These are phyloP conservation scores for Globisporangium uncinulatum DNA, from an alignment of 352 stramenopile species.

Conservation along the genomic window DNA sequence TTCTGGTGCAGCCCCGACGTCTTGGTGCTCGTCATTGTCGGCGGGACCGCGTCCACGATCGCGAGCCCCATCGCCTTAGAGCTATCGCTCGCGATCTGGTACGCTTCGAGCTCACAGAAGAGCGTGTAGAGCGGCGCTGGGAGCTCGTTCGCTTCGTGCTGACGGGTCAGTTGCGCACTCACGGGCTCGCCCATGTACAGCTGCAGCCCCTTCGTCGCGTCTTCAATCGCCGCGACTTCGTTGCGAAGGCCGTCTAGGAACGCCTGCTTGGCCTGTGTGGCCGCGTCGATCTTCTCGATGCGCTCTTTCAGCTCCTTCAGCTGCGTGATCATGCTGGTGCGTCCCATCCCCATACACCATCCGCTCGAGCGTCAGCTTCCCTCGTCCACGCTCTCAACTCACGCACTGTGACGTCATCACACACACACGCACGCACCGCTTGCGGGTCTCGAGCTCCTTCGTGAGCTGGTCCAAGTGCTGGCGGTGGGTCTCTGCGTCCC, in stretches of 20 bases:
- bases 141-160: conserved; percentile 43
- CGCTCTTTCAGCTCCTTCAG: conserved; percentile 57
- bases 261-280: conserved; percentile 47
- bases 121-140: conserved; percentile 58
- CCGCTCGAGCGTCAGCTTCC: no score
- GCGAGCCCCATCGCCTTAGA: conserved; percentile 39
- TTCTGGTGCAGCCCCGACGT: conserved; percentile 22
- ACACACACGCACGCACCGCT: conserved; percentile 27
- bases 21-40: conserved; percentile 19
- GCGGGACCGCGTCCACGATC: conserved; percentile 36
- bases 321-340: conserved; percentile 38
- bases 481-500: conserved; percentile 43
- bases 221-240: conserved; percentile 48
- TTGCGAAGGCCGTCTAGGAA: conserved; percentile 52
- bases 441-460: conserved; percentile 50
- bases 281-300: conserved; percentile 50
- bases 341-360: not conserved
- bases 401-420: no score
- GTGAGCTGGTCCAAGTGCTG: conserved; percentile 67
- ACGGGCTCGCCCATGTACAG: conserved; percentile 51
- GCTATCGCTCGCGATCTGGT: conserved; percentile 48
- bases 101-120: conserved; percentile 71
- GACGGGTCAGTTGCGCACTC: conserved; percentile 28
- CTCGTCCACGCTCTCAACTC: no score
- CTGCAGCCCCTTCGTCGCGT: conserved; percentile 53